phyloP scores from a whole-genome alignment of 352 stramenopile species.

The Phytophthora macrochlamydospora region DNA sequence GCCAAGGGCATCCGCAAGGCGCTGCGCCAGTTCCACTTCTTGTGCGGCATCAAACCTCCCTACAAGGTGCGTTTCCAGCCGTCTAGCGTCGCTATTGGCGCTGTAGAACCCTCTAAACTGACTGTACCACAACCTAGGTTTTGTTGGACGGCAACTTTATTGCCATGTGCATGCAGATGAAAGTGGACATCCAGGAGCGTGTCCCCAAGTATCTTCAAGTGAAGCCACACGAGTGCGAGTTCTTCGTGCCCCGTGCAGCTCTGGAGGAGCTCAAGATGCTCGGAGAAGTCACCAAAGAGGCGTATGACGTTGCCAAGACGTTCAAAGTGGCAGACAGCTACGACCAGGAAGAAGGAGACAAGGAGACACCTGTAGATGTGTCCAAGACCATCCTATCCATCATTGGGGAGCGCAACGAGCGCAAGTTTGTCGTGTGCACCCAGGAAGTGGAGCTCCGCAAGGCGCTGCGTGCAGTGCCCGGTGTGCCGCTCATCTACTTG shows the following conservation, averaged over 20 bases:
- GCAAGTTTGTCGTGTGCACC: slow-evolving; percentile 85
- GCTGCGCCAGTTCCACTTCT: slow-evolving; percentile 88
- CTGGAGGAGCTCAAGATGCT: slow-evolving; percentile 80
- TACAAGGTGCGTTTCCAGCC: slow-evolving; percentile 55
- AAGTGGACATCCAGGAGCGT: slow-evolving; percentile 79
- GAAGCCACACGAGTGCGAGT: slow-evolving; percentile 72
- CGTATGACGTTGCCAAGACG: slow-evolving; percentile 68
- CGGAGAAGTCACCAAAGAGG: slow-evolving; percentile 58
- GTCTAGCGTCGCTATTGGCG: background rate
- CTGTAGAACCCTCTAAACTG: background rate
- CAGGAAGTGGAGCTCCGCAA: slow-evolving; percentile 87
- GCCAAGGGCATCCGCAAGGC: slow-evolving; percentile 89
- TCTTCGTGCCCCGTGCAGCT: slow-evolving; percentile 70
- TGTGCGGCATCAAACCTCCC: slow-evolving; percentile 86
- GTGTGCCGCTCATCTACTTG: slow-evolving; percentile 86
- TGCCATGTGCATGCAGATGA: slow-evolving; percentile 89
- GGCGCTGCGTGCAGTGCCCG: slow-evolving; percentile 62
- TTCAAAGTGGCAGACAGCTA: slow-evolving; percentile 67
- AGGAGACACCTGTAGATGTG: slow-evolving; percentile 47
- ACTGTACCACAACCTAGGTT: background rate
- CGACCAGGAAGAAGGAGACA: slow-evolving; percentile 27
- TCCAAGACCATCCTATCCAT: slow-evolving; percentile 57
- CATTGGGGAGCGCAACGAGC: slow-evolving; percentile 75
- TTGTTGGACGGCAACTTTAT: slow-evolving; percentile 87
- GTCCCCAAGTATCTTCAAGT: slow-evolving; percentile 86